A percentile compares a stretch with the other conserved stretches of the same genome.
Evolutionary conservation across 805 yeast species (phyloP).

Genomic region (Lachancea meyersii): DNA sequence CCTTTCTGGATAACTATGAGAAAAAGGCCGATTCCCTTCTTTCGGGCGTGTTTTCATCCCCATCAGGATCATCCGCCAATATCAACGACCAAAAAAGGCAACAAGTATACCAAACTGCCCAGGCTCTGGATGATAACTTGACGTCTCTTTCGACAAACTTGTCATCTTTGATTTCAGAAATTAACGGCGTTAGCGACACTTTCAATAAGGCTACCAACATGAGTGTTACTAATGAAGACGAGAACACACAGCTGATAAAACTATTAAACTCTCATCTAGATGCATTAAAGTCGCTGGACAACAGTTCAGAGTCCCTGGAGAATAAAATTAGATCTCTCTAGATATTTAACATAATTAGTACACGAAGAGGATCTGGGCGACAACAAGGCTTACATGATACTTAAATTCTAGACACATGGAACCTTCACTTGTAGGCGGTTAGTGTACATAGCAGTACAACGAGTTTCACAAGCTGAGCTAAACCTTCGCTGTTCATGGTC

Average conservation of each 20-base stretch:
- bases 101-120: slow-evolving; percentile 83
- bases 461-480: slow-evolving; percentile 49
- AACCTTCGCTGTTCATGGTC: slow-evolving; percentile 32
- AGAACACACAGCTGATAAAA: slow-evolving; percentile 61
- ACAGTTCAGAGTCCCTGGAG: slow-evolving; percentile 60
- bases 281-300: slow-evolving; percentile 81
- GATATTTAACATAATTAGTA: slow-evolving; percentile 1
- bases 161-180: slow-evolving; percentile 68
- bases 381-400: too few species aligned
- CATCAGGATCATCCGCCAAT: slow-evolving; percentile 21
- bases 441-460: slow-evolving; percentile 49
- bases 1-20: slow-evolving; percentile 76
- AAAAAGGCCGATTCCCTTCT: slow-evolving; percentile 34
- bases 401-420: too few species aligned
- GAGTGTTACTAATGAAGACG: slow-evolving; percentile 33
- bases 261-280: slow-evolving; percentile 84
- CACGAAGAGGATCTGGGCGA: neutral
- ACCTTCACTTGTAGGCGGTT: slow-evolving; percentile 39
- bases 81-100: slow-evolving; percentile 76
- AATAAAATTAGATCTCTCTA: slow-evolving; percentile 45
- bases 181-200: slow-evolving; percentile 75
- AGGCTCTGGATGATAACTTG: slow-evolving; percentile 71
- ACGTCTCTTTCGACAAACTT: slow-evolving; percentile 73
- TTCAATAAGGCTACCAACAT: slow-evolving; percentile 55
- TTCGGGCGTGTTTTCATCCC: slow-evolving; percentile 34